phyloP scores from a whole-genome alignment of 306 rosid genomes.

The Prunus fruticosa region DNA sequence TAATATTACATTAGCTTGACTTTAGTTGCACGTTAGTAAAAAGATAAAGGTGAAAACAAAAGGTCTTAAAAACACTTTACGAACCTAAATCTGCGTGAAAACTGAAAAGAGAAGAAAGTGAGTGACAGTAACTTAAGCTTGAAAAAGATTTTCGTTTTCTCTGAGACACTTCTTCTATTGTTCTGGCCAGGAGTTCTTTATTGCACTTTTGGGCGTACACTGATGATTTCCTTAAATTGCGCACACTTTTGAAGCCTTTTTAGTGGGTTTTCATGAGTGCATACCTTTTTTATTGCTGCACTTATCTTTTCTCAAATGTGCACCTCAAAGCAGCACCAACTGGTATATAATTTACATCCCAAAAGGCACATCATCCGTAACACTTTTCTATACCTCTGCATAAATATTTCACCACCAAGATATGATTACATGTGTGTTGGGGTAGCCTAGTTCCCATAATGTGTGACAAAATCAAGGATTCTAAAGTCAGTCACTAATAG shows the following conservation, averaged over 20 bases:
- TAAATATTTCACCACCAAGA: conserved; percentile 21
- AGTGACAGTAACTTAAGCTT: conserved; percentile 32
- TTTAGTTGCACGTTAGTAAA: conserved; percentile 19
- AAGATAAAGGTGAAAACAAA: conserved; percentile 7
- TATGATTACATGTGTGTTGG: conserved; percentile 32
- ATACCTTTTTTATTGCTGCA: conserved; percentile 20
- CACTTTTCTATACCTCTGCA: conserved; percentile 3
- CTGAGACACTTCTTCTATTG: conserved; percentile 2
- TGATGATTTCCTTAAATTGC: conserved; percentile 61
- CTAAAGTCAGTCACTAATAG: conserved; percentile 3
- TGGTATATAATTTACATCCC: conserved; percentile 25
- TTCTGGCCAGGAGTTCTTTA: conserved; percentile 27
- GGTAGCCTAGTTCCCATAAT: conserved; percentile 26
- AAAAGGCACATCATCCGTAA: conserved; percentile 19
- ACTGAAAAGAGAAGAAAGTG: neutral
- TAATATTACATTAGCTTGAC: conserved; percentile 9
- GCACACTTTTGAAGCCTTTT: conserved; percentile 43
- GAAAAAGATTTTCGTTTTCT: conserved; percentile 14
- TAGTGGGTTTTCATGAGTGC: conserved; percentile 42
- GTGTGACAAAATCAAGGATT: conserved; percentile 27
- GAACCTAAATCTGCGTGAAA: conserved; percentile 31
- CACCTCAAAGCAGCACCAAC: conserved; percentile 19
- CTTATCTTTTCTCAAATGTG: conserved; percentile 17
- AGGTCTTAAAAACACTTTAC: neutral
- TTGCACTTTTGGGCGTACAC: conserved; percentile 19